Conservation (phyloP, 2,329 filamentous ascomycete genomes). For the Trichoderma koningiopsis region DNA sequence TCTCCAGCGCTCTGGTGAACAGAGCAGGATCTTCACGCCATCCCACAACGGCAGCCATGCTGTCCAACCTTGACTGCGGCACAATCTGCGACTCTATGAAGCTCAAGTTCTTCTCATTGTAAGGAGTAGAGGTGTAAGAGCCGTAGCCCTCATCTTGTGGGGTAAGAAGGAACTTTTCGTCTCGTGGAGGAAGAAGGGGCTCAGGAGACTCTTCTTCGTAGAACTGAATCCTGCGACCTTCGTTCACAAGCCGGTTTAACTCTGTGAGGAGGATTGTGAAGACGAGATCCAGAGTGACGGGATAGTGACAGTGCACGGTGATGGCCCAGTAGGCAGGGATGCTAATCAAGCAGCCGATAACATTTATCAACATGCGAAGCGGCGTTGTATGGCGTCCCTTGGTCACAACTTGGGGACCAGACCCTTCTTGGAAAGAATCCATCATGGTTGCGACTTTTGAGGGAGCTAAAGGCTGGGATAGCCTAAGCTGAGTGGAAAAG, state of each 20-base stretch:
- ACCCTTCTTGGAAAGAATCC: conserved; percentile 10
- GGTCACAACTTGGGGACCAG: not conserved
- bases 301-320: conserved; percentile 31
- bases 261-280: conserved; percentile 30
- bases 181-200: not conserved
- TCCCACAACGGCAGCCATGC: conserved; percentile 33
- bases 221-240: conserved; percentile 29
- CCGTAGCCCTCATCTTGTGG: conserved; percentile 15
- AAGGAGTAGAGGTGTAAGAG: conserved; percentile 5
- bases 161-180: not conserved
- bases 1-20: conserved; percentile 32
- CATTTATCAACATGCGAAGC: conserved; percentile 29
- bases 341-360: conserved; percentile 29
- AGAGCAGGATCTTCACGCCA: conserved; percentile 33
- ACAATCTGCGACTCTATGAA: conserved; percentile 21
- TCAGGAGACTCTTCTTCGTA: conserved; percentile 22
- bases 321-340: conserved; percentile 30
- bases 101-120: conserved; percentile 27
- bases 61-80: conserved; percentile 27
- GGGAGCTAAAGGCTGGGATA: not conserved
- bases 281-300: conserved; percentile 32
- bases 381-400: conserved; percentile 27
- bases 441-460: not conserved
- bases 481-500: not conserved
- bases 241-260: conserved; percentile 32